Conservation (phyloP, 2,329 filamentous ascomycete species). For the Cercospora janseana region DNA sequence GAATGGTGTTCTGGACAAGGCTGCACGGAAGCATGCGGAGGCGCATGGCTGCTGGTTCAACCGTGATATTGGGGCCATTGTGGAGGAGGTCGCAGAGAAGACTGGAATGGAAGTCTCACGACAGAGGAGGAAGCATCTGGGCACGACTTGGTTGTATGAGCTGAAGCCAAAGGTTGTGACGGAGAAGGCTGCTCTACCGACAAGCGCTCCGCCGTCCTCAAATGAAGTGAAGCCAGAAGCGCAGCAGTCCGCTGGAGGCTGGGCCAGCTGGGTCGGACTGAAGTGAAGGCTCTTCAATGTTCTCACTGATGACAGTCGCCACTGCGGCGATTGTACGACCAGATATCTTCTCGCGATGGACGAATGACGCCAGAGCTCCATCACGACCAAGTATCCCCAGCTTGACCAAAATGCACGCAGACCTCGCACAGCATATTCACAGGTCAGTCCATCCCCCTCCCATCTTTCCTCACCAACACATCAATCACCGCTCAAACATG, state of each 20-base stretch:
- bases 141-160: slow-evolving; percentile 52
- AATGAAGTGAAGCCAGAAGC: not conserved
- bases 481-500: slow-evolving; percentile 18
- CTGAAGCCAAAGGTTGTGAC: slow-evolving; percentile 39
- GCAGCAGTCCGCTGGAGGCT: slow-evolving; percentile 7
- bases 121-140: slow-evolving; percentile 48
- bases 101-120: slow-evolving; percentile 49
- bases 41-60: slow-evolving; percentile 55
- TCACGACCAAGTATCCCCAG: too few species aligned
- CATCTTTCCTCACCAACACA: not conserved
- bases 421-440: too few species aligned
- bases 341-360: too few species aligned
- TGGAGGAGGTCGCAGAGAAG: slow-evolving; percentile 47
- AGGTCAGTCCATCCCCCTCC: slow-evolving; percentile 16
- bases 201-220: not conserved
- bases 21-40: slow-evolving; percentile 49
- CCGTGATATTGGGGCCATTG: slow-evolving; percentile 51
- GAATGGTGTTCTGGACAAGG: slow-evolving; percentile 48
- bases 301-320: too few species aligned
- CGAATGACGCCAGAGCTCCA: too few species aligned
- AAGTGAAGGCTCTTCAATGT: slow-evolving; percentile 2
- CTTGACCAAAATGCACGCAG: not conserved
- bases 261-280: slow-evolving; percentile 7
- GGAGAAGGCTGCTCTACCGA: not conserved
- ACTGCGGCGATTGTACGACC: not conserved